phyloP scores from a whole-genome alignment of 805 yeast species.

The Wickerhamiella domercqiae region DNA sequence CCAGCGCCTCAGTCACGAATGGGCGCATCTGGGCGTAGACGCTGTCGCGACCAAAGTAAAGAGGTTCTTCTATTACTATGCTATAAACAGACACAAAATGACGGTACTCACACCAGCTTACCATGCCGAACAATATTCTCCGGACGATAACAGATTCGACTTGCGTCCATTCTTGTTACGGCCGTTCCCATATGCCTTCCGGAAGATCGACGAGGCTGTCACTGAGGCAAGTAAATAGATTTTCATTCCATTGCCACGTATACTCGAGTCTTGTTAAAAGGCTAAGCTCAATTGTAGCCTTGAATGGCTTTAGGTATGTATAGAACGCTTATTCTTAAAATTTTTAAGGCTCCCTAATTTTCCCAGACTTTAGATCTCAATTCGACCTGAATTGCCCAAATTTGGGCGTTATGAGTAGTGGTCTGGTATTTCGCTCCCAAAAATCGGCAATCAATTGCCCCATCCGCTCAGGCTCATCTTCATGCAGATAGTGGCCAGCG shows the following conservation, averaged over 20 bases:
- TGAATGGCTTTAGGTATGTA: no score
- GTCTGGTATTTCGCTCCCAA: conserved; percentile 23
- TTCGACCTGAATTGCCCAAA: conserved; percentile 22
- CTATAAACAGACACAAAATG: conserved; percentile 91
- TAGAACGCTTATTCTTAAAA: no score
- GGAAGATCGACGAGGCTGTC: conserved; percentile 71
- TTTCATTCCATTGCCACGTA: no score
- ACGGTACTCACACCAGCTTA: conserved; percentile 95
- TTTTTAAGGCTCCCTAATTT: no score
- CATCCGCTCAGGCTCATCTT: conserved; percentile 62
- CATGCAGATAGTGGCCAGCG: conserved; percentile 91
- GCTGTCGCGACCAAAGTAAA: conserved; percentile 87
- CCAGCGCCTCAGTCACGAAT: conserved; percentile 71
- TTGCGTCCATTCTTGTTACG: conserved; percentile 88
- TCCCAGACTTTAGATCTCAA: no score
- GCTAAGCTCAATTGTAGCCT: no score
- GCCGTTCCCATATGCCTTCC: conserved; percentile 84
- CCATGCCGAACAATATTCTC: conserved; percentile 96
- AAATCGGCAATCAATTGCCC: conserved; percentile 34
- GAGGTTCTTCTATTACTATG: conserved; percentile 81
- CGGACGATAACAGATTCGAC: conserved; percentile 95
- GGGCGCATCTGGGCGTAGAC: conserved; percentile 74
- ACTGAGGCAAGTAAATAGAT: no score
- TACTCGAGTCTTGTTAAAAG: no score
- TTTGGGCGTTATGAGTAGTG: conserved; percentile 19